phyloP scores from a whole-genome alignment of 163 green algal species.

The Scenedesmus sp. region DNA sequence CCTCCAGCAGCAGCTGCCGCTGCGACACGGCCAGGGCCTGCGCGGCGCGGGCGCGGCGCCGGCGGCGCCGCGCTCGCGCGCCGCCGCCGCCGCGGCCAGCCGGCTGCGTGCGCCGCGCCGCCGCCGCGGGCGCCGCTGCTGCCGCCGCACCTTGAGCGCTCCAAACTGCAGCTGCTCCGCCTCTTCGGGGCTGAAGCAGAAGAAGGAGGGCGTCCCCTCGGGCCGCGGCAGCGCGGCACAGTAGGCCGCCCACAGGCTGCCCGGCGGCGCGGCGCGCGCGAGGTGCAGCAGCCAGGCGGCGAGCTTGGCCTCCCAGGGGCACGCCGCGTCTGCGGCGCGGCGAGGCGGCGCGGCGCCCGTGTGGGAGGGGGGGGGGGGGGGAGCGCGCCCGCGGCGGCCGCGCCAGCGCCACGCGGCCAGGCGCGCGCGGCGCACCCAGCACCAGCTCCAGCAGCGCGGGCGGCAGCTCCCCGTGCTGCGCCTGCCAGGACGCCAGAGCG shows the following conservation, averaged over 20 bases:
- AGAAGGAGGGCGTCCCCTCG: slow-evolving; percentile 18
- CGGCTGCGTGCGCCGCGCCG: too few species aligned
- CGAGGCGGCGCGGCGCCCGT: too few species aligned
- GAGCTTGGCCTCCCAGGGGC: slow-evolving; percentile 35
- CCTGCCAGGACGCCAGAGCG: slow-evolving; percentile 8
- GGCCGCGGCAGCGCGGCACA: slow-evolving; percentile 4
- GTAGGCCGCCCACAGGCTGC: slow-evolving; percentile 24
- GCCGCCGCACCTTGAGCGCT: slow-evolving; percentile 15
- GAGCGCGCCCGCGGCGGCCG: too few species aligned
- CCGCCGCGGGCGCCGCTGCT: too few species aligned
- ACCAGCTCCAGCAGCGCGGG: background rate
- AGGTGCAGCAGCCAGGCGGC: slow-evolving; percentile 34
- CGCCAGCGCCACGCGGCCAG: too few species aligned
- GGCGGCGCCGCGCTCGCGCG: too few species aligned
- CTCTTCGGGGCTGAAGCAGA: slow-evolving; percentile 1
- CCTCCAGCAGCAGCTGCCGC: slow-evolving; percentile 9
- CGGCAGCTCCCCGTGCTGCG: slow-evolving; percentile 22
- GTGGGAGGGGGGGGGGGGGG: too few species aligned
- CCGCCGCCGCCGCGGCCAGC: too few species aligned
- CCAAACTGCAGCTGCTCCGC: slow-evolving; percentile 37
- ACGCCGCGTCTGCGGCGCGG: background rate
- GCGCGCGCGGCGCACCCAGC: background rate
- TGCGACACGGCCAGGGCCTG: slow-evolving; percentile 2
- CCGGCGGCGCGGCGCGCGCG: background rate
- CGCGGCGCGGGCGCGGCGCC: background rate